These are phyloP conservation scores for Termitomyces bulborhizus DNA, from an alignment of 768 basidiomycete genomes.

Conservation along the genomic window DNA sequence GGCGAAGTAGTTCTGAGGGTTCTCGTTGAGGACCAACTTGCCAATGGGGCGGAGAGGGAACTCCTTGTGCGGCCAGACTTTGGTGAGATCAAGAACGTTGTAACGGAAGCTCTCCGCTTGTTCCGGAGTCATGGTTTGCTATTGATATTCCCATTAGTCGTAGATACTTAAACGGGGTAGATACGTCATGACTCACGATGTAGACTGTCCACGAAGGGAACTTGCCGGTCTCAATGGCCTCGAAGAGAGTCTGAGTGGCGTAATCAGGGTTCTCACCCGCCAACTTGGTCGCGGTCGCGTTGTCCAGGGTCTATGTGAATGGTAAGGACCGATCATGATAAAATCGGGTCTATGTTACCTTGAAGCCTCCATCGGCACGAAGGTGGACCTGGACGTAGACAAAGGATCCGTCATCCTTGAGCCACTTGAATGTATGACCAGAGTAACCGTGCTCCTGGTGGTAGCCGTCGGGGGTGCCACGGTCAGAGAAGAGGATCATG, in stretches of 20 bases:
- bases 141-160: conserved; percentile 6
- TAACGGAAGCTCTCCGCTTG: conserved; percentile 89
- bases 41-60: conserved; percentile 89
- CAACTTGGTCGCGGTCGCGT: conserved; percentile 56
- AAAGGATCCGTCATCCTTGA: conserved; percentile 79
- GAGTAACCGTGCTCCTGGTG: conserved; percentile 89
- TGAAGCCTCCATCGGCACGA: conserved; percentile 74
- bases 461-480: conserved; percentile 88
- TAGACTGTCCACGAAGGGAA: conserved; percentile 88
- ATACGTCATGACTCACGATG: conserved; percentile 43
- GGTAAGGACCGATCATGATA: background rate
- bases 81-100: conserved; percentile 89
- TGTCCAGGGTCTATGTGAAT: conserved; percentile 57
- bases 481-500: conserved; percentile 91
- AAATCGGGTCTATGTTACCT: conserved; percentile 33
- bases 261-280: conserved; percentile 82
- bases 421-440: conserved; percentile 87
- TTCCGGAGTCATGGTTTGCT: conserved; percentile 91
- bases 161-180: background rate
- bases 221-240: conserved; percentile 74
- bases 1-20: conserved; percentile 84
- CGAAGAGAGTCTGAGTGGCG: conserved; percentile 70
- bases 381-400: conserved; percentile 87
- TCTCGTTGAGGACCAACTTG: conserved; percentile 76
- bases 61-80: conserved; percentile 84